Percentiles rank a stretch among this genome's conserved stretches.
Conservation (phyloP, 768 basidiomycete species). For the Amanita pallidorosea region DNA sequence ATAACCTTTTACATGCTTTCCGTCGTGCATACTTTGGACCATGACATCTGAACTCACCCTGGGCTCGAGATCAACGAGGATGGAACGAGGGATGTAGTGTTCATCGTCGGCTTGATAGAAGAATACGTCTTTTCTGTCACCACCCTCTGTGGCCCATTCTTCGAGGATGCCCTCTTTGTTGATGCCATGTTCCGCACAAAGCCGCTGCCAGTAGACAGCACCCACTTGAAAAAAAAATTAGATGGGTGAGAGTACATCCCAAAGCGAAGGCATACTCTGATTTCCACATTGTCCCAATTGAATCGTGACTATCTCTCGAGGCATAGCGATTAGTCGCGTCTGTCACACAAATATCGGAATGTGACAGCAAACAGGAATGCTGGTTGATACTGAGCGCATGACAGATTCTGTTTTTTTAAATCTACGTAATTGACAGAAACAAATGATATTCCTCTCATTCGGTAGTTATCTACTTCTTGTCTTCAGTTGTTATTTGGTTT, state of each 20-base stretch:
- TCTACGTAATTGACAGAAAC: too few species aligned
- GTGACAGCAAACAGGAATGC: too few species aligned
- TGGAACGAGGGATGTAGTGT: constrained; percentile 95
- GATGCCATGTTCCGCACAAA: constrained; percentile 98
- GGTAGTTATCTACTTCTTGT: too few species aligned
- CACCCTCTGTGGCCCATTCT: constrained; percentile 92
- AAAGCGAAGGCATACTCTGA: constrained; percentile 49
- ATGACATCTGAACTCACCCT: constrained; percentile 44
- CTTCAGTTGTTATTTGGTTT: too few species aligned
- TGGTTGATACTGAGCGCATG: too few species aligned
- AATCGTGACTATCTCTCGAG: constrained; percentile 75
- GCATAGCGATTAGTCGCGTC: constrained; percentile 51
- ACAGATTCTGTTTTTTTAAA: too few species aligned
- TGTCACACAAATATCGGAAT: neutral
- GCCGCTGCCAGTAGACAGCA: constrained; percentile 57
- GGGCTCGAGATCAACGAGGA: constrained; percentile 93
- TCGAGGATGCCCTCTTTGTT: constrained; percentile 91
- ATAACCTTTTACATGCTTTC: constrained; percentile 59
- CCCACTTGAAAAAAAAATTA: neutral
- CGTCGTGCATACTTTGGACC: neutral
- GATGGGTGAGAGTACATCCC: neutral
- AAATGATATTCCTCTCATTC: too few species aligned
- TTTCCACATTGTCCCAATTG: constrained; percentile 91
- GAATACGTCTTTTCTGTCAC: constrained; percentile 97
- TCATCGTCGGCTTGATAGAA: constrained; percentile 99